Base-by-base conservation (phyloP, 2,329 filamentous ascomycete genomes). In the Penicillium sp. region DNA sequence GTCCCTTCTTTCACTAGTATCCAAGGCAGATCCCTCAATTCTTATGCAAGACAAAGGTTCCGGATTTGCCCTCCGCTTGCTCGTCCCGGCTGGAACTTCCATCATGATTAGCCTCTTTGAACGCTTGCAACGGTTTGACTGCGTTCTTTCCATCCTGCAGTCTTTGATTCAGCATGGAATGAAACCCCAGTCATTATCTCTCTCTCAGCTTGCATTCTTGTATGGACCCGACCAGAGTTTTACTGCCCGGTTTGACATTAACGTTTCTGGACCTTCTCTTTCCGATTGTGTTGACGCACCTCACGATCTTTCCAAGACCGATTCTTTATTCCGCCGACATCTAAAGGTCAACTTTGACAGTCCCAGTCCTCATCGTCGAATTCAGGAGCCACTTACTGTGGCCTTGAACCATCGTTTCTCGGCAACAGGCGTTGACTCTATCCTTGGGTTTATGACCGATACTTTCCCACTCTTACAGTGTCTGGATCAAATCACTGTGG, bases 321-420 rank as follows among this genome's bases (percentile, higher is more conserved):
- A 66, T 46, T 61, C 65, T 3, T 56, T 73, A 31, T 73, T 70
- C 58, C 59, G 55, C 10, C 52, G 71, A 33, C 66, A 57, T 11
- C 57, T 77, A 43, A 66, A 65, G 22, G 70, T 78, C 41, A 64
- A 60, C 16, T 75, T 78, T 54, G 65, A 72, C 57, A 58, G 56
- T 31, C 61, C 66, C 24, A 77, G 72, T 49, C 75, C 74, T 44
- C 75, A 77, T 62, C 72, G 74, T 44, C 73, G 75, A 27, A 74
- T 78, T 48, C 72, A 71, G 59, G 71, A 73, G 48, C 62, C 75
- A n/a, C 64, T 78, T 13, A 69, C 71, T 2, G 66, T 70, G 48
- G 70, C 66, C 46, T 60, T 77, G 46, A 78, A 77, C 49, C 63
- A 66, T 24, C 57, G 63, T 27, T 66, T 67, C 31, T 57, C 67